Conservation (phyloP, 1,139 yeast genomes). For the Hansenula lynferdii region DNA sequence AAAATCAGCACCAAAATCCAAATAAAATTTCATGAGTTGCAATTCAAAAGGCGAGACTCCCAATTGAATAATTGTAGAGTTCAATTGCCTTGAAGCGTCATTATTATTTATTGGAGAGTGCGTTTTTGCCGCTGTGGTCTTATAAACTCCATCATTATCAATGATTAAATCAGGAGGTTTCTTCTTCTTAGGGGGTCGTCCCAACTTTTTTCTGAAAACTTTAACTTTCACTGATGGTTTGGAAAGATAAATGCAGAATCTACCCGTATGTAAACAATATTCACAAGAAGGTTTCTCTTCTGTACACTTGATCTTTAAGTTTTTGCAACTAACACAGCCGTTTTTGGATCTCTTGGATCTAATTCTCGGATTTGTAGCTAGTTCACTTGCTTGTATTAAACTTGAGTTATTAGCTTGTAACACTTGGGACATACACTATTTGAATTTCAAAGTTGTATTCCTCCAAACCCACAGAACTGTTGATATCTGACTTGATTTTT, state of each 20-base stretch:
- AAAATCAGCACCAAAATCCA: slow-evolving; percentile 17
- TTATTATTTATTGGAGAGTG: not conserved
- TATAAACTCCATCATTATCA: not conserved
- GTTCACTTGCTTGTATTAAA: not conserved
- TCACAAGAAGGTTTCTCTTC: slow-evolving; percentile 61
- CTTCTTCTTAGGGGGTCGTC: no score
- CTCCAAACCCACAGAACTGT: no score
- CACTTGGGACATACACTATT: not conserved
- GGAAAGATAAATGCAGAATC: slow-evolving; percentile 3
- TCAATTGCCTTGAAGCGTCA: not conserved
- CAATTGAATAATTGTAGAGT: slow-evolving; percentile 1
- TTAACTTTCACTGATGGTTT: not conserved
- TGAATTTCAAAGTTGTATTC: no score
- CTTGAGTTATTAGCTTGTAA: not conserved
- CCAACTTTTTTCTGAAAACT: not conserved
- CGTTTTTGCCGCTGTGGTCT: not conserved
- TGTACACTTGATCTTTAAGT: slow-evolving; percentile 65
- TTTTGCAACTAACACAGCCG: slow-evolving; percentile 67
- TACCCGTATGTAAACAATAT: slow-evolving; percentile 42
- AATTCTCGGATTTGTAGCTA: not conserved
- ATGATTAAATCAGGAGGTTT: no score
- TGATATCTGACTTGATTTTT: no score
- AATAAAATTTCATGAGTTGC: not conserved
- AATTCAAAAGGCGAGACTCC: slow-evolving; percentile 2
- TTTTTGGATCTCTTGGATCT: slow-evolving; percentile 30